phyloP scores from a whole-genome alignment of 176 grass and related monocot species.

The Carex kokanica region DNA sequence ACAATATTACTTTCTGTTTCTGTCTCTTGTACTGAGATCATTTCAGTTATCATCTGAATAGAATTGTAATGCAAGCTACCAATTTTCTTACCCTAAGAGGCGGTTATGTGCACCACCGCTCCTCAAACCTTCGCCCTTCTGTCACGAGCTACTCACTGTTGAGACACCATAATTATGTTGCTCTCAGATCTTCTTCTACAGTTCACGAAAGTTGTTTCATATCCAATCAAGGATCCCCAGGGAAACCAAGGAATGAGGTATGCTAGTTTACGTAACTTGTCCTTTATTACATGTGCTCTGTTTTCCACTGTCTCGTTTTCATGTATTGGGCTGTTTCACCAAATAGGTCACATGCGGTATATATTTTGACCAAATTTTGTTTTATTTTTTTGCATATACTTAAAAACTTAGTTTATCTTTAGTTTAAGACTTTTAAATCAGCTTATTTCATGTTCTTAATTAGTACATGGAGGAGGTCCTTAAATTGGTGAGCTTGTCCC shows the following conservation, averaged over 20 bases:
- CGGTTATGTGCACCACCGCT: too few species aligned
- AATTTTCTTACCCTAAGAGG: too few species aligned
- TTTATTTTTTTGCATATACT: too few species aligned
- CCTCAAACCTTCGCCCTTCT: too few species aligned
- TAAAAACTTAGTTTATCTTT: too few species aligned
- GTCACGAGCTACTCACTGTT: too few species aligned
- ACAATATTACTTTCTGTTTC: neutral
- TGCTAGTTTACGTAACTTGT: neutral
- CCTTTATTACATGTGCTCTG: too few species aligned
- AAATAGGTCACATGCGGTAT: neutral
- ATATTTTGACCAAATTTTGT: neutral
- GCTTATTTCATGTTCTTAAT: neutral
- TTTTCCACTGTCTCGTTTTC: too few species aligned
- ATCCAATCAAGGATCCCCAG: neutral
- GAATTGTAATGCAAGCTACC: neutral
- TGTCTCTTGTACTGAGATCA: neutral
- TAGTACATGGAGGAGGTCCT: slow-evolving; percentile 27
- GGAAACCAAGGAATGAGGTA: neutral
- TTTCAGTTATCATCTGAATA: neutral
- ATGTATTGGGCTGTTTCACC: too few species aligned
- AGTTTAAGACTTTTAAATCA: neutral
- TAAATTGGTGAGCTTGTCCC: slow-evolving; percentile 57
- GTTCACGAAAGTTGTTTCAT: neutral
- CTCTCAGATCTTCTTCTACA: neutral
- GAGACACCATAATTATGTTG: neutral